These are phyloP conservation scores for Ascochyta clinopodiicola DNA, from an alignment of 2,329 filamentous ascomycete species.

Conservation along the genomic window DNA sequence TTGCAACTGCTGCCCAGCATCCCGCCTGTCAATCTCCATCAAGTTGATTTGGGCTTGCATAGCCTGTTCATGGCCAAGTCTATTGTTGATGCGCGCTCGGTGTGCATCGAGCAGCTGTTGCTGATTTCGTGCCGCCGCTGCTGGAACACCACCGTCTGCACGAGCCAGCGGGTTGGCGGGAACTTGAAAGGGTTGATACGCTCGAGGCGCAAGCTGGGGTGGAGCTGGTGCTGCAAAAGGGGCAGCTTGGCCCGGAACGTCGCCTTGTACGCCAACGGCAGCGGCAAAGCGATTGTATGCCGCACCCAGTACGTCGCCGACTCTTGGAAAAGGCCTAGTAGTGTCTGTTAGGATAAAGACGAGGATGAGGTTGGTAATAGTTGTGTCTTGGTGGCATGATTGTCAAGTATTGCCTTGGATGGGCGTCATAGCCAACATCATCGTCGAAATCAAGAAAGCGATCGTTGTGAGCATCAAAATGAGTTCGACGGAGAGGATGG, in stretches of 20 bases:
- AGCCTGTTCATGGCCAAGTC: not conserved
- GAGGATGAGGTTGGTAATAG: not conserved
- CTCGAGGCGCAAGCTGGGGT: not conserved
- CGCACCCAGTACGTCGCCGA: not conserved
- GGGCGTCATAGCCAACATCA: not conserved
- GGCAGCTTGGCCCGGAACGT: not conserved
- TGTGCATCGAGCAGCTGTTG: constrained; percentile 1
- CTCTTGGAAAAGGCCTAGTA: not conserved
- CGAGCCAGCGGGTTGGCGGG: not conserved
- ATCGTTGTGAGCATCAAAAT: not conserved
- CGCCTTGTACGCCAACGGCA: not conserved
- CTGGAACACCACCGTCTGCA: not conserved
- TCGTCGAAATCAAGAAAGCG: not conserved
- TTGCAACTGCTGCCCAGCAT: not conserved
- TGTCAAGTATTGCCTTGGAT: not conserved
- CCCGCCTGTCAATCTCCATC: not conserved
- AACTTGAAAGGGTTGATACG: not conserved
- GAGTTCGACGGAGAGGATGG: not conserved
- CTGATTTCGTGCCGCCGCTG: not conserved
- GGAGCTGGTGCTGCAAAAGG: not conserved
- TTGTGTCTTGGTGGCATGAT: not conserved
- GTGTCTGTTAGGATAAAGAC: not conserved
- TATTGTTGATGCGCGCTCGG: not conserved
- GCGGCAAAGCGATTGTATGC: constrained; percentile 1
- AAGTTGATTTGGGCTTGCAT: not conserved